Conservation (phyloP, 139 green algal genomes). For the Prasinococcaceae sp. region DNA sequence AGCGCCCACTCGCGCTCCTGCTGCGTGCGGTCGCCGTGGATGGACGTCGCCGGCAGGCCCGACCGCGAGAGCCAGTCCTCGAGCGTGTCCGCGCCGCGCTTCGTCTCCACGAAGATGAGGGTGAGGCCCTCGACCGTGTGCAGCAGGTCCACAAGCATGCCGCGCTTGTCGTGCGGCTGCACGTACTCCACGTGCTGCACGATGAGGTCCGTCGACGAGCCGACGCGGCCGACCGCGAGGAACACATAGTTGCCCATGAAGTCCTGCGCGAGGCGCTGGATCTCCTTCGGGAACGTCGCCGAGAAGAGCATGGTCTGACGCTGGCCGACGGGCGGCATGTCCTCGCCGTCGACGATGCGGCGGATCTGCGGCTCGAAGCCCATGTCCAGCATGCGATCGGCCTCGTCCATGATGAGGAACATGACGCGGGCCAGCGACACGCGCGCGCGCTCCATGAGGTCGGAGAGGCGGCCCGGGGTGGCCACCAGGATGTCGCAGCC, state of each 20-base stretch:
- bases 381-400: conserved; percentile 97
- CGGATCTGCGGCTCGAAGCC: conserved; percentile 92
- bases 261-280: conserved; percentile 75
- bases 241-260: conserved; percentile 97
- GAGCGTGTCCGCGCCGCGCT: conserved; percentile 84
- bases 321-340: conserved; percentile 70
- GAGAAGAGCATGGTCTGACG: conserved; percentile 92
- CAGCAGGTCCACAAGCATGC: conserved; percentile 86
- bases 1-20: conserved; percentile 37
- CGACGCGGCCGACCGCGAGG: conserved; percentile 85
- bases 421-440: conserved; percentile 48
- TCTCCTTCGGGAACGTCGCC: conserved; percentile 90
- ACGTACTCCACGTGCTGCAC: conserved; percentile 84
- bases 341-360: conserved; percentile 35
- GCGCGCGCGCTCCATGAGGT: conserved; percentile 73
- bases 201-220: conserved; percentile 91
- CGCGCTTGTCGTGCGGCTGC: conserved; percentile 58
- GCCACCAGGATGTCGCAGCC: conserved; percentile 87
- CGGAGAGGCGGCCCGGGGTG: conserved; percentile 69
- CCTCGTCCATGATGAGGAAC: conserved; percentile 86
- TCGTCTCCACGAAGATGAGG: conserved; percentile 95
- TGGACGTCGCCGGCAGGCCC: conserved; percentile 76
- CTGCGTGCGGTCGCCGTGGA: conserved; percentile 89
- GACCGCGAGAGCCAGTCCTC: conserved; percentile 78
- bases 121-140: conserved; percentile 70